These are phyloP conservation scores for Magnusiomyces tetraspermus DNA, from an alignment of 1,139 yeast species.

Conservation along the genomic window DNA sequence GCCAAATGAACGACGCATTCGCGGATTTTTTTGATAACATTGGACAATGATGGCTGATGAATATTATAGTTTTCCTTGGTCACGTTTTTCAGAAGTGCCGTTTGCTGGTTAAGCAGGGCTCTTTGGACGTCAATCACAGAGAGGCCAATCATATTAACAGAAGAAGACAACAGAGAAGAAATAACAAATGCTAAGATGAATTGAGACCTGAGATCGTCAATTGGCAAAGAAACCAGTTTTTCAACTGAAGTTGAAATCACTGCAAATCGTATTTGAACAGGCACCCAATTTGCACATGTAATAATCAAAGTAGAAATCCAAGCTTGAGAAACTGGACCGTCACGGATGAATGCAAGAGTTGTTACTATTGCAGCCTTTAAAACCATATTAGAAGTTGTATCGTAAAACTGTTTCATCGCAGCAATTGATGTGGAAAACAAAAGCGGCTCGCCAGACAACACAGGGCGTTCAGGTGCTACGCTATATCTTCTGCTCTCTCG, in stretches of 20 bases:
- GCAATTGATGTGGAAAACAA: constrained; percentile 21
- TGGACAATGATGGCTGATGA: constrained; percentile 6
- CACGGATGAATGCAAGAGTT: constrained; percentile 29
- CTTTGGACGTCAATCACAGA: constrained; percentile 78
- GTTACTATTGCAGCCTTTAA: constrained; percentile 32
- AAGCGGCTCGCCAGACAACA: constrained; percentile 12
- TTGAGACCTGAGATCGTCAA: constrained; percentile 35
- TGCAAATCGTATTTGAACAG: constrained; percentile 77
- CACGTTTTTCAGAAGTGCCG: constrained; percentile 29
- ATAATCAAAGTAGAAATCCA: constrained; percentile 6
- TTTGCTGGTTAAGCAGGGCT: constrained; percentile 48
- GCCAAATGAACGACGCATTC: constrained; percentile 52
- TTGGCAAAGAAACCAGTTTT: constrained; percentile 24
- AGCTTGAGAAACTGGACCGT: constrained; percentile 17
- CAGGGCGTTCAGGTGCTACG: constrained; percentile 9
- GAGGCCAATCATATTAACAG: constrained; percentile 77
- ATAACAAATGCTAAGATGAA: constrained; percentile 44
- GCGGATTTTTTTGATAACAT: constrained; percentile 23
- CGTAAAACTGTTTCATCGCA: constrained; percentile 34
- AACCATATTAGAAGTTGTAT: constrained; percentile 32
- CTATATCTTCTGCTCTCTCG: constrained; percentile 9
- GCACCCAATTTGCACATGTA: constrained; percentile 48
- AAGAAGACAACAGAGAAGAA: constrained; percentile 63
- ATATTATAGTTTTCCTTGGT: constrained; percentile 4
- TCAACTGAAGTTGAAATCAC: constrained; percentile 42